These are phyloP conservation scores for Trametes elegans DNA, from an alignment of 768 basidiomycete species.

Conservation along the genomic window DNA sequence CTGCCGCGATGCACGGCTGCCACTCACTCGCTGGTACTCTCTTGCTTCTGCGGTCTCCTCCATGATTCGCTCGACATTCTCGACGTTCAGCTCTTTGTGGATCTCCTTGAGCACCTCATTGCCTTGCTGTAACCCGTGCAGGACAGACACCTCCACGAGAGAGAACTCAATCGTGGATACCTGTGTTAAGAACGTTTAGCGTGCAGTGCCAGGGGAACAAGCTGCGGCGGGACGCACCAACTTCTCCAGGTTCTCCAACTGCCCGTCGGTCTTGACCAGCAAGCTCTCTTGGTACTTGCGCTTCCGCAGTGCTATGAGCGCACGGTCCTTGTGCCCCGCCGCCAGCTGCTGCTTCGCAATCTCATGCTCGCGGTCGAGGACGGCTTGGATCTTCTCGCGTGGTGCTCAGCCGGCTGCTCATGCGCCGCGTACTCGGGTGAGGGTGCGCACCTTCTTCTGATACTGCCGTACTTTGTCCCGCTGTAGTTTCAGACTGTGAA, in stretches of 20 bases:
- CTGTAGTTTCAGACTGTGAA: slow-evolving; percentile 85
- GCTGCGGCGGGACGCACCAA: slow-evolving; percentile 51
- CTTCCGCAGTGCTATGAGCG: slow-evolving; percentile 81
- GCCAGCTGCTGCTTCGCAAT: slow-evolving; percentile 84
- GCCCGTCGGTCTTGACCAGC: slow-evolving; percentile 83
- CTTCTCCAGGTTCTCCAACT: slow-evolving; percentile 86
- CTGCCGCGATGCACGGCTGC: background rate
- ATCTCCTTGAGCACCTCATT: slow-evolving; percentile 92
- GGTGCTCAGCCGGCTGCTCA: no score
- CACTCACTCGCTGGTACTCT: slow-evolving; percentile 80
- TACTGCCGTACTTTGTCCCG: slow-evolving; percentile 95
- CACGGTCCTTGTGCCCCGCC: slow-evolving; percentile 82
- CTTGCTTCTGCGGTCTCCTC: slow-evolving; percentile 91
- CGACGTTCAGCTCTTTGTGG: slow-evolving; percentile 89
- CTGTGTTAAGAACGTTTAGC: slow-evolving; percentile 41
- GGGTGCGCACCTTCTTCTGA: slow-evolving; percentile 74
- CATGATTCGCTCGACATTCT: slow-evolving; percentile 91
- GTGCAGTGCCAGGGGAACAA: background rate
- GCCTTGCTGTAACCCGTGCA: slow-evolving; percentile 91
- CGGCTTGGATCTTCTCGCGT: slow-evolving; percentile 74
- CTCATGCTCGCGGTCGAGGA: slow-evolving; percentile 84
- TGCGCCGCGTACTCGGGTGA: no score
- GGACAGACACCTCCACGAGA: slow-evolving; percentile 85
- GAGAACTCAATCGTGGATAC: slow-evolving; percentile 98
- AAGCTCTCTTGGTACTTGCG: slow-evolving; percentile 93